A percentile compares a stretch with the other conserved stretches of the same genome.
Conservation (phyloP, 306 rosid genomes). For the Trifolium fragiferum region DNA sequence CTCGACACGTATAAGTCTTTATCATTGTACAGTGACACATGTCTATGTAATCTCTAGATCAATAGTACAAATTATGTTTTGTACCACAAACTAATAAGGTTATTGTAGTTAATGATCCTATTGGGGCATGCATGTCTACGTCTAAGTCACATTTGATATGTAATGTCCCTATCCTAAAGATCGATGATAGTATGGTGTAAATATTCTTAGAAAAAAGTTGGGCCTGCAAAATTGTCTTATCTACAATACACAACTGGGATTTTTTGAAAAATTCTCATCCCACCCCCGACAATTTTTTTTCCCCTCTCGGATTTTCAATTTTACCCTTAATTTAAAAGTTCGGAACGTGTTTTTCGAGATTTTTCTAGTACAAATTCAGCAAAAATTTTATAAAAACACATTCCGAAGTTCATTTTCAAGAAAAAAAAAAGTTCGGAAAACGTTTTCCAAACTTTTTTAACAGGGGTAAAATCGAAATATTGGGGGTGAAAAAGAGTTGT, state of each 20-base stretch:
- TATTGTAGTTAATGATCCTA: constrained; percentile 23
- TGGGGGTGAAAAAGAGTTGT: too few relatives aligned
- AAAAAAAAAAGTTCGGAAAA: too few relatives aligned
- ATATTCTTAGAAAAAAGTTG: not conserved
- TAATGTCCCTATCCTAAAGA: not conserved
- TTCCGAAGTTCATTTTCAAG: too few relatives aligned
- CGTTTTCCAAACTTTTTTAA: too few relatives aligned
- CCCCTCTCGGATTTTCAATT: too few relatives aligned
- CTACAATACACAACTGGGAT: constrained; percentile 3
- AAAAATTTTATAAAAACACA: too few relatives aligned
- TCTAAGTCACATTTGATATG: not conserved
- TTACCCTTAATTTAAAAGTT: too few relatives aligned
- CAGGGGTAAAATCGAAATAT: too few relatives aligned
- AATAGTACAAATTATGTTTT: not conserved
- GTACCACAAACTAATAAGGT: constrained; percentile 9
- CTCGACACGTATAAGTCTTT: constrained; percentile 20
- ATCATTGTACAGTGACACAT: constrained; percentile 32
- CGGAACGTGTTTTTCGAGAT: too few relatives aligned
- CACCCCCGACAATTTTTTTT: too few relatives aligned
- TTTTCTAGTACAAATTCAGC: too few relatives aligned
- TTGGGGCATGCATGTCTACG: not conserved
- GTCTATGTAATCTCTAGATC: constrained; percentile 19
- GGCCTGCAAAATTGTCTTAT: constrained; percentile 20
- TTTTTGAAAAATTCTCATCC: too few relatives aligned
- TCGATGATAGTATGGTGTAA: not conserved